These are phyloP conservation scores for Lophium mytilinum DNA, from an alignment of 495 filamentous ascomycete genomes.

Conservation along the genomic window DNA sequence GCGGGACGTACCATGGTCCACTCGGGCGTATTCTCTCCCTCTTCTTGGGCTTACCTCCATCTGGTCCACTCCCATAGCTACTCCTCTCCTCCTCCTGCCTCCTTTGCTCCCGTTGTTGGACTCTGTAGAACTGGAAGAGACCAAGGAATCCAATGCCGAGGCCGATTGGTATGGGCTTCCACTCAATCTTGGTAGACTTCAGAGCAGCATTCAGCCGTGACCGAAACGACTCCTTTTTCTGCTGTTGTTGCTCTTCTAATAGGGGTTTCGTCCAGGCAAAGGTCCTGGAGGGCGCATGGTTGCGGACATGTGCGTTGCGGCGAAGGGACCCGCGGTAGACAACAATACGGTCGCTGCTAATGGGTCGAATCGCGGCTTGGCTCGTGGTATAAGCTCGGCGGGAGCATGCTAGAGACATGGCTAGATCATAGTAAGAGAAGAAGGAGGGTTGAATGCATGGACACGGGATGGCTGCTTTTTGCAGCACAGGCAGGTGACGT, in stretches of 20 bases:
- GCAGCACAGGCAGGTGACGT: not conserved
- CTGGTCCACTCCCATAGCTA: conserved; percentile 7
- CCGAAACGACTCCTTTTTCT: conserved; percentile 52
- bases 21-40: conserved; percentile 67
- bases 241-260: conserved; percentile 34
- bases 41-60: conserved; percentile 47
- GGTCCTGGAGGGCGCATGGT: conserved; percentile 23
- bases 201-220: conserved; percentile 55
- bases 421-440: not conserved
- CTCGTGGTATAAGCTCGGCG: not conserved
- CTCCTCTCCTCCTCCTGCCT: not conserved
- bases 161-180: conserved; percentile 92
- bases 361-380: conserved; percentile 3
- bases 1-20: conserved; percentile 65
- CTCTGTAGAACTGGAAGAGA: conserved; percentile 65
- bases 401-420: not conserved
- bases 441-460: not conserved
- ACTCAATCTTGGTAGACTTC: conserved; percentile 71
- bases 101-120: conserved; percentile 47
- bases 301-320: conserved; percentile 8
- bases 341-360: conserved; percentile 27
- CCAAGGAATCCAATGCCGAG: conserved; percentile 85
- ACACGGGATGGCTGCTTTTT: not conserved
- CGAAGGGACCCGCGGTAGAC: not conserved
- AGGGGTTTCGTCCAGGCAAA: conserved; percentile 40